These are phyloP conservation scores for Dalbergia cultrata DNA, from an alignment of 306 rosid genomes.

Conservation along the genomic window DNA sequence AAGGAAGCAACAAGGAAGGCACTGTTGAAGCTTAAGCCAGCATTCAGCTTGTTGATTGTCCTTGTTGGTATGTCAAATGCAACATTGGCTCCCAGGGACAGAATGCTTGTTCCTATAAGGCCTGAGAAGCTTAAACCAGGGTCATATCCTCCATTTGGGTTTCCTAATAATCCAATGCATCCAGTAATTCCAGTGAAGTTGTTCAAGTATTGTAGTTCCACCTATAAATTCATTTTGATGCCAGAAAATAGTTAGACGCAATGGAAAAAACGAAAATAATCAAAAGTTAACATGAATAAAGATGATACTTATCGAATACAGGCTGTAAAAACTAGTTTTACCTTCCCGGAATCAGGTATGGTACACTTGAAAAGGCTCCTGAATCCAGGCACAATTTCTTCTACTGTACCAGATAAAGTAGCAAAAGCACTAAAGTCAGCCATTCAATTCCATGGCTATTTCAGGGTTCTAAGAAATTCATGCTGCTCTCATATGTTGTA, in stretches of 20 bases:
- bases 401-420: conserved; percentile 55
- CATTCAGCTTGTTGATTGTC: conserved; percentile 55
- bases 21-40: conserved; percentile 63
- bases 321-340: conserved; percentile 35
- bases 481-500: conserved; percentile 16
- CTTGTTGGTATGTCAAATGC: conserved; percentile 58
- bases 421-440: conserved; percentile 34
- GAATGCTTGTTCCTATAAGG: conserved; percentile 56
- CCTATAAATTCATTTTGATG: conserved; percentile 50
- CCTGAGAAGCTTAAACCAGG: conserved; percentile 61
- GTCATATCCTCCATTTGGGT: conserved; percentile 46
- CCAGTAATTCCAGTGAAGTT: conserved; percentile 63
- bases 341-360: conserved; percentile 68
- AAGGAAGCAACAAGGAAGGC: conserved; percentile 63
- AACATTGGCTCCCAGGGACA: conserved; percentile 64
- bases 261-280: neutral
- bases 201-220: conserved; percentile 63
- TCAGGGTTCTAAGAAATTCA: conserved; percentile 22
- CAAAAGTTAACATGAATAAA: neutral
- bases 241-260: conserved; percentile 16
- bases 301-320: conserved; percentile 4
- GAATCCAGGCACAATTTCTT: conserved; percentile 68
- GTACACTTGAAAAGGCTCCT: conserved; percentile 55
- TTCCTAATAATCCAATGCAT: conserved; percentile 63
- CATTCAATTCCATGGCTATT: conserved; percentile 6